These are phyloP conservation scores for Fusarium tricinctum DNA, from an alignment of 2,329 filamentous ascomycete genomes.

Conservation along the genomic window DNA sequence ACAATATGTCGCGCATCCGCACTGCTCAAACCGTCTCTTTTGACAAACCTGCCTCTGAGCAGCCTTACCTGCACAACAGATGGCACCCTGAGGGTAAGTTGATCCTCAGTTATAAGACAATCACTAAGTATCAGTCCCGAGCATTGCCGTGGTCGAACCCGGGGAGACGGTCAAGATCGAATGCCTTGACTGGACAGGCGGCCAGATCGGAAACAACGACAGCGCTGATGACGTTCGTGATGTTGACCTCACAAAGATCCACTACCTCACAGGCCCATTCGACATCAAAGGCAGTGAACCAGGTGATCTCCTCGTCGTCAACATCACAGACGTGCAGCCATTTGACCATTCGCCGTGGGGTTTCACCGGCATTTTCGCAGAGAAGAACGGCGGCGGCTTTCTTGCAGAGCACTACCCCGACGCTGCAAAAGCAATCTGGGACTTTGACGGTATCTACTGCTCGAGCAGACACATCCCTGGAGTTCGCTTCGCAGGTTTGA, in stretches of 20 bases:
- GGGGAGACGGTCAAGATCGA: constrained; percentile 94
- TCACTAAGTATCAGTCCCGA: constrained; percentile 72
- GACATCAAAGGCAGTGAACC: constrained; percentile 87
- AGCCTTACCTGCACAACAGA: constrained; percentile 69
- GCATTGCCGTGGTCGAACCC: constrained; percentile 78
- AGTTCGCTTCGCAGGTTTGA: constrained; percentile 88
- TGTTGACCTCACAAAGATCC: constrained; percentile 85
- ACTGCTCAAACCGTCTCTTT: constrained; percentile 47
- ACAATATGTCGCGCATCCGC: constrained; percentile 44
- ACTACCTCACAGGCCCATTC: constrained; percentile 92
- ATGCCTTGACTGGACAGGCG: constrained; percentile 87
- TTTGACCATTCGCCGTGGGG: constrained; percentile 90
- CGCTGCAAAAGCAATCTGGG: constrained; percentile 74
- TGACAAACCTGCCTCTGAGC: constrained; percentile 47
- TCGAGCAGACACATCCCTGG: constrained; percentile 88
- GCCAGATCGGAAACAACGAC: constrained; percentile 91
- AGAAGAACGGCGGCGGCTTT: constrained; percentile 88
- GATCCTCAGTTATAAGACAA: neutral
- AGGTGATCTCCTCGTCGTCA: constrained; percentile 86
- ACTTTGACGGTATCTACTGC: constrained; percentile 75
- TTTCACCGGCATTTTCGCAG: constrained; percentile 86
- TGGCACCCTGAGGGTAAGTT: constrained; percentile 90
- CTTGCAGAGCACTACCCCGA: constrained; percentile 89
- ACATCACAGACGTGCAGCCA: constrained; percentile 94
- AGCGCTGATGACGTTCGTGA: constrained; percentile 89